Conservation (phyloP, 352 stramenopile species). For the Phytophthora fragariaefolia region DNA sequence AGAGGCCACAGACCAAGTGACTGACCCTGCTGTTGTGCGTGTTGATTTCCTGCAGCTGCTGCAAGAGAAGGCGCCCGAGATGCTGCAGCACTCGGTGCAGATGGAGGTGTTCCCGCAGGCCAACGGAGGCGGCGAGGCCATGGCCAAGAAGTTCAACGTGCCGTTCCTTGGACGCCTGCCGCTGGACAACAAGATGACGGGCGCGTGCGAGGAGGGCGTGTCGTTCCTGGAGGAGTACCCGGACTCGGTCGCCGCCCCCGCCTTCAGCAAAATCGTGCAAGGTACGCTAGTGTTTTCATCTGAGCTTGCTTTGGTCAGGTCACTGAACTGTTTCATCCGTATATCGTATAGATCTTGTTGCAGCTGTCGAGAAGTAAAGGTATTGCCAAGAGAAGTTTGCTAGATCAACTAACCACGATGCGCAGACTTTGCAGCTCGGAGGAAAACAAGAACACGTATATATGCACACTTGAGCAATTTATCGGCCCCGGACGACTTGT, state of each 20-base stretch:
- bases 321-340: conserved; percentile 13
- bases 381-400: not conserved
- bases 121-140: conserved; percentile 89
- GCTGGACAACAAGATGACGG: conserved; percentile 97
- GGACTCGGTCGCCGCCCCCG: conserved; percentile 66
- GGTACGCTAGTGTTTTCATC: conserved; percentile 24
- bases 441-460: conserved; percentile 31
- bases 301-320: not conserved
- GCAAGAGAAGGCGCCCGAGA: conserved; percentile 86
- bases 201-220: conserved; percentile 95
- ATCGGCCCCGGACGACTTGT: conserved; percentile 13
- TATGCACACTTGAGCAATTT: conserved; percentile 37
- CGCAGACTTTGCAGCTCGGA: not conserved
- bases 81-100: conserved; percentile 69
- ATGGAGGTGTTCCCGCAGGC: conserved; percentile 93
- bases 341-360: conserved; percentile 55
- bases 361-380: conserved; percentile 54
- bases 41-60: conserved; percentile 54
- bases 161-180: conserved; percentile 97
- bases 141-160: conserved; percentile 96
- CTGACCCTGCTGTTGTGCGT: not conserved
- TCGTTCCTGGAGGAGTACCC: conserved; percentile 93
- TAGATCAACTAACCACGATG: conserved; percentile 9
- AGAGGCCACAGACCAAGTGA: not conserved
- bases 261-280: conserved; percentile 80